Evolutionary conservation across 139 green algal species (phyloP).

Genomic region (Marvania coccoides): DNA sequence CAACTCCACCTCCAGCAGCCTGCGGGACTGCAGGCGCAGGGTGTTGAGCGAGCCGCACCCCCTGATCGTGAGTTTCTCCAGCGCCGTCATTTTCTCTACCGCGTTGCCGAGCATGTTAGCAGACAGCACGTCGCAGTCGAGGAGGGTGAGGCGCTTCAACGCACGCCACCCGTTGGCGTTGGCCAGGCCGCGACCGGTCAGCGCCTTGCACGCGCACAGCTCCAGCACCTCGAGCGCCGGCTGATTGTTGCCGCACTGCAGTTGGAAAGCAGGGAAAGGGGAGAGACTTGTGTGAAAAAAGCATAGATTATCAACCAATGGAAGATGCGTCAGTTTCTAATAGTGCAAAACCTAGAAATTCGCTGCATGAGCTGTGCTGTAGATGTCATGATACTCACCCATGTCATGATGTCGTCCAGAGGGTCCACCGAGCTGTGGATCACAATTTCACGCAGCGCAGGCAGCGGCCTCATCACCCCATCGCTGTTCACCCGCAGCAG

Average conservation of each 20-base stretch:
- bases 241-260: not conserved
- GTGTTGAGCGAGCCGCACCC: constrained; percentile 5
- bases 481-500: too few species aligned
- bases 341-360: too few species aligned
- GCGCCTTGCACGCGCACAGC: not conserved
- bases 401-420: too few species aligned
- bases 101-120: not conserved
- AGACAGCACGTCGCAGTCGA: not conserved
- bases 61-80: not conserved
- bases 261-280: not conserved
- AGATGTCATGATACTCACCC: too few species aligned
- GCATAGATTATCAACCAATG: not conserved
- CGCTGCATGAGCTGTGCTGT: too few species aligned
- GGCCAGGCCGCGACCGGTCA: not conserved
- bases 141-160: not conserved
- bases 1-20: not conserved
- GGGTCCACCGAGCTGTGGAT: too few species aligned
- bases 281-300: not conserved
- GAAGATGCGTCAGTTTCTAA: not conserved
- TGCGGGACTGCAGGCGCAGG: not conserved
- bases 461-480: too few species aligned
- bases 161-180: not conserved
- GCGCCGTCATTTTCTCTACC: not conserved
- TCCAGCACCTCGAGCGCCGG: not conserved
- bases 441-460: too few species aligned